phyloP scores from a whole-genome alignment of 192 early-diverging fungal genomes.

The Umbelopsis sp. region DNA sequence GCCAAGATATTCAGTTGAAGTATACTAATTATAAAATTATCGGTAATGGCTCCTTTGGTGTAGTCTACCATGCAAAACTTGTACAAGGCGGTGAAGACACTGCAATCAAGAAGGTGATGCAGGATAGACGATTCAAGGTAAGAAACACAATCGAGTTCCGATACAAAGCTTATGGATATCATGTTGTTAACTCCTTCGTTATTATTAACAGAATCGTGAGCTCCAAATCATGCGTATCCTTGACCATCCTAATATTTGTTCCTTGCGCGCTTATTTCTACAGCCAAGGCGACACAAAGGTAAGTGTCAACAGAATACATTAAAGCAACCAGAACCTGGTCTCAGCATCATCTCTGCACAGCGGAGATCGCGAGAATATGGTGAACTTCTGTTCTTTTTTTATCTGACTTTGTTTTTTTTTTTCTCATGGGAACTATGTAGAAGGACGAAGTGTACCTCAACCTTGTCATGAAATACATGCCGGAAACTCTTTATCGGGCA shows the following conservation, averaged over 20 bases:
- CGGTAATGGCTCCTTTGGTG: slow-evolving; percentile 98
- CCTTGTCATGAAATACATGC: slow-evolving; percentile 92
- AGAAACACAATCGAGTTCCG: neutral
- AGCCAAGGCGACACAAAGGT: slow-evolving; percentile 84
- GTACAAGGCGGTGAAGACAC: slow-evolving; percentile 75
- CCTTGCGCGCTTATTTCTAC: slow-evolving; percentile 91
- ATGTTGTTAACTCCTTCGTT: neutral
- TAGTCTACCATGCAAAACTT: slow-evolving; percentile 94
- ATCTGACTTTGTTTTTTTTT: neutral
- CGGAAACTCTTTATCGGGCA: slow-evolving; percentile 95
- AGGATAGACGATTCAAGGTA: slow-evolving; percentile 98
- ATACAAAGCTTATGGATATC: neutral
- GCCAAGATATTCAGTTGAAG: slow-evolving; percentile 81
- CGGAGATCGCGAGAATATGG: neutral
- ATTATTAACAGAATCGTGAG: slow-evolving; percentile 80
- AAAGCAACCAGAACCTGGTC: too few relatives aligned
- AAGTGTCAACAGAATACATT: slow-evolving; percentile 2
- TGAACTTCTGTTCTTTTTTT: neutral
- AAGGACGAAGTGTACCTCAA: slow-evolving; percentile 96
- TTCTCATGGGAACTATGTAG: slow-evolving; percentile 21
- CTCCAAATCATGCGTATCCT: slow-evolving; percentile 93
- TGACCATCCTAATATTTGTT: slow-evolving; percentile 91
- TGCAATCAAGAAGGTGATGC: slow-evolving; percentile 99
- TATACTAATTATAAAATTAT: slow-evolving; percentile 94
- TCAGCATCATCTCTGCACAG: too few relatives aligned